Conservation (phyloP, 495 filamentous ascomycete genomes). For the Penicillium angulare region DNA sequence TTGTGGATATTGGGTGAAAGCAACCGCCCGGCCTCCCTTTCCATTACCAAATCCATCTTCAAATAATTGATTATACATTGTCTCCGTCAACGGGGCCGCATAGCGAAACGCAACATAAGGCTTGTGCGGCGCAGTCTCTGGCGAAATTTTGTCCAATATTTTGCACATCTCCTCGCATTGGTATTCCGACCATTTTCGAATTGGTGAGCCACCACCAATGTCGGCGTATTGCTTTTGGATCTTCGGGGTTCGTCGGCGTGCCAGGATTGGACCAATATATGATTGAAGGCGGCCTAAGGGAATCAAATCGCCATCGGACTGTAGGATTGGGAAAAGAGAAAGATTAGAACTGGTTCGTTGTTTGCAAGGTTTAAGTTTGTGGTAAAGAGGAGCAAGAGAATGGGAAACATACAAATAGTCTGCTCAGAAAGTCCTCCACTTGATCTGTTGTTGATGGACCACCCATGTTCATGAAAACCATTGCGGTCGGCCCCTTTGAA, state of each 20-base stretch:
- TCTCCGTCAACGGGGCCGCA: slow-evolving; percentile 88
- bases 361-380: neutral
- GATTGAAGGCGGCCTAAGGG: slow-evolving; percentile 90
- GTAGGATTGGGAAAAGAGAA: neutral
- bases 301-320: slow-evolving; percentile 94
- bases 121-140: slow-evolving; percentile 93
- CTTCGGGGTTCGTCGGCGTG: slow-evolving; percentile 84
- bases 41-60: slow-evolving; percentile 87
- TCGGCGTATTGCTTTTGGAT: slow-evolving; percentile 93
- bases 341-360: neutral
- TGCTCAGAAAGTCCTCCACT: slow-evolving; percentile 88
- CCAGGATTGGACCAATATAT: slow-evolving; percentile 86
- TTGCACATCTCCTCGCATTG: slow-evolving; percentile 95
- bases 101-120: slow-evolving; percentile 99
- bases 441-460: slow-evolving; percentile 86
- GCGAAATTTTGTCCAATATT: slow-evolving; percentile 82
- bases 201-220: slow-evolving; percentile 95
- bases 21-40: slow-evolving; percentile 85
- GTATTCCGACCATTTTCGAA: slow-evolving; percentile 95
- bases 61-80: slow-evolving; percentile 78
- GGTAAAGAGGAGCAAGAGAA: neutral
- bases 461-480: slow-evolving; percentile 99
- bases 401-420: slow-evolving; percentile 71
- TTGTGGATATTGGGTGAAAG: slow-evolving; percentile 98
- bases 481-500: slow-evolving; percentile 76